A percentile compares a stretch with the other conserved stretches of the same genome.
These are phyloP conservation scores for Aegilops sharonensis DNA, from an alignment of 176 grass and related monocot genomes.

Conservation along the genomic window DNA sequence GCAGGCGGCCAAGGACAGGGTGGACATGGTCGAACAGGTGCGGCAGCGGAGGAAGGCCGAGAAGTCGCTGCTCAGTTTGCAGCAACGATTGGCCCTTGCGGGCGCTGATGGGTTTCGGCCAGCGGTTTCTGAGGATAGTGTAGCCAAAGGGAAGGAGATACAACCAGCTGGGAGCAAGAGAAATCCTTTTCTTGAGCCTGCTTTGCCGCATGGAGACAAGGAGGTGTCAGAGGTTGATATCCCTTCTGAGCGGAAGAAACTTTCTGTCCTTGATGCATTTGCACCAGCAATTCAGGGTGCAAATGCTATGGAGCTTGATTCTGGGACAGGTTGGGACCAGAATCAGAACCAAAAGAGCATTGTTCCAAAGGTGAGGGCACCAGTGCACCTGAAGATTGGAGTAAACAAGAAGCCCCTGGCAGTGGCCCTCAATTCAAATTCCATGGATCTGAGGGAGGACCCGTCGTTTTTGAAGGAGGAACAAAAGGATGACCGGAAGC, in stretches of 20 bases:
- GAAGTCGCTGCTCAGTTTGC: constrained; percentile 75
- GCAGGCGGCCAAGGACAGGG: constrained; percentile 33
- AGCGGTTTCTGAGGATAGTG: neutral
- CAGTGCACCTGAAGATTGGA: constrained; percentile 62
- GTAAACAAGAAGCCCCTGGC: constrained; percentile 42
- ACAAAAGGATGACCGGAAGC: constrained; percentile 72
- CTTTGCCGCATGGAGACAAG: constrained; percentile 55
- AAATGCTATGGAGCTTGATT: constrained; percentile 40
- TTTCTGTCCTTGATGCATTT: constrained; percentile 70
- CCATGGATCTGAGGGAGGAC: constrained; percentile 58
- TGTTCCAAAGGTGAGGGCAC: constrained; percentile 59
- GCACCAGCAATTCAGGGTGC: constrained; percentile 63
- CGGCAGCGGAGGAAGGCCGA: constrained; percentile 73
- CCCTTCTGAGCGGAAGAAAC: constrained; percentile 39
- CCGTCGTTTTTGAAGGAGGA: constrained; percentile 61
- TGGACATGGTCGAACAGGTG: constrained; percentile 54
- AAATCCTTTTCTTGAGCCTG: constrained; percentile 61
- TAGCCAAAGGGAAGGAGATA: constrained; percentile 56
- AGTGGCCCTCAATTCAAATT: constrained; percentile 16
- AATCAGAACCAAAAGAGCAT: constrained; percentile 40
- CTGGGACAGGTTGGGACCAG: constrained; percentile 32
- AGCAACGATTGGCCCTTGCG: constrained; percentile 51
- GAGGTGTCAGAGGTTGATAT: constrained; percentile 50
- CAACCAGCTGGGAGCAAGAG: constrained; percentile 53
- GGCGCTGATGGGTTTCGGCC: constrained; percentile 40